phyloP scores from a whole-genome alignment of 306 rosid species.

The Castanospermum australe region DNA sequence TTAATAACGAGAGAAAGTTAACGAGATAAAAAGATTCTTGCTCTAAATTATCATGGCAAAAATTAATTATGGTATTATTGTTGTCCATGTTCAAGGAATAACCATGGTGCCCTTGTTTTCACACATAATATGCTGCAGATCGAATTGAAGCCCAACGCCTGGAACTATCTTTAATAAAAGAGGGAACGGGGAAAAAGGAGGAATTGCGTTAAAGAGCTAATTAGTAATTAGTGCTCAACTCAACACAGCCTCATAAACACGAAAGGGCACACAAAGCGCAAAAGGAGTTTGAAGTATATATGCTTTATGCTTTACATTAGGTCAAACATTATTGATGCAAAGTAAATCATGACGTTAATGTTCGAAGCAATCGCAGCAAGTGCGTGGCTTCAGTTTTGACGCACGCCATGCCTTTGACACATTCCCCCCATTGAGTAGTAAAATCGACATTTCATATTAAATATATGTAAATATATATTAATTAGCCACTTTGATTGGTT shows the following conservation, averaged over 20 bases:
- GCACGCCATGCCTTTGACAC: conserved; percentile 41
- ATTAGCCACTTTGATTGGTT: conserved; percentile 21
- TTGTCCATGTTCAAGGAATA: conserved; percentile 11
- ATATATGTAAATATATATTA: not conserved
- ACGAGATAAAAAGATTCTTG: conserved; percentile 5
- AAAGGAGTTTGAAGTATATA: conserved; percentile 77
- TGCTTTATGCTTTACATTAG: conserved; percentile 56
- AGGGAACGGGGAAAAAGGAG: conserved; percentile 6
- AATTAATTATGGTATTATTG: conserved; percentile 23
- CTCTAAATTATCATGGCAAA: conserved; percentile 22
- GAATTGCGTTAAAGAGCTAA: conserved; percentile 28
- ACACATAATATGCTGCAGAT: conserved; percentile 29
- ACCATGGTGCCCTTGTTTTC: conserved; percentile 21
- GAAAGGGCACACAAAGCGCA: conserved; percentile 47
- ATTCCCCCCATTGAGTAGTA: conserved; percentile 14
- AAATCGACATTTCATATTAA: conserved; percentile 6
- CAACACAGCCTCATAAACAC: conserved; percentile 36
- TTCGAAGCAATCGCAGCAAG: conserved; percentile 30
- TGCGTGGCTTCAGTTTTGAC: conserved; percentile 32
- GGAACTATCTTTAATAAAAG: conserved; percentile 41
- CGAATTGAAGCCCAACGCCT: conserved; percentile 30
- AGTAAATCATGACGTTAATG: conserved; percentile 37
- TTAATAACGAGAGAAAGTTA: not conserved
- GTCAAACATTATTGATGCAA: conserved; percentile 35
- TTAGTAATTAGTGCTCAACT: conserved; percentile 35